These are phyloP conservation scores for Suhomyces coccinellae DNA, from an alignment of 1,139 yeast genomes.

Conservation along the genomic window DNA sequence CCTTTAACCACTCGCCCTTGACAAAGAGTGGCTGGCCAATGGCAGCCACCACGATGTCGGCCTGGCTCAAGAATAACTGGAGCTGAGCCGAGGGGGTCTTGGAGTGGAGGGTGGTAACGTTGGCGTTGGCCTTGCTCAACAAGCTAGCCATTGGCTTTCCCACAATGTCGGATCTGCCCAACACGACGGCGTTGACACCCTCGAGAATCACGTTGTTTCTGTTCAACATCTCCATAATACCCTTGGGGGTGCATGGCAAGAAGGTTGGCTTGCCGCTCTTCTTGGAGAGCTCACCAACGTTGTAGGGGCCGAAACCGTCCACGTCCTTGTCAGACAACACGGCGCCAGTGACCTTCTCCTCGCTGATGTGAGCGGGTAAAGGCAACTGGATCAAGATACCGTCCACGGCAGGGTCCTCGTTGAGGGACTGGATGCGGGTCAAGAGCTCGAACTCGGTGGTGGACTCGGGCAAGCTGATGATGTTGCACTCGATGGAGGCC, in stretches of 20 bases:
- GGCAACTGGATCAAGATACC: slow-evolving; percentile 94
- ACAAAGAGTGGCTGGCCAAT: slow-evolving; percentile 73
- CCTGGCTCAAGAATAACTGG: slow-evolving; percentile 57
- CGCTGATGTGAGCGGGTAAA: slow-evolving; percentile 79
- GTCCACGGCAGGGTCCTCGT: slow-evolving; percentile 68
- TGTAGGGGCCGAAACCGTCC: slow-evolving; percentile 90
- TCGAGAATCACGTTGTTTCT: slow-evolving; percentile 59
- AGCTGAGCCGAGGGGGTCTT: slow-evolving; percentile 60
- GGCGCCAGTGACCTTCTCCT: slow-evolving; percentile 72
- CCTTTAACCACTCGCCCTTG: slow-evolving; percentile 70
- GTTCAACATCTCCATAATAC: slow-evolving; percentile 76
- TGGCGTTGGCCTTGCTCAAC: slow-evolving; percentile 69
- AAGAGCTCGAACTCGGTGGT: slow-evolving; percentile 61
- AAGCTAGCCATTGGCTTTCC: slow-evolving; percentile 79
- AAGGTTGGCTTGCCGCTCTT: slow-evolving; percentile 83
- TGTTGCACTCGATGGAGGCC: slow-evolving; percentile 72
- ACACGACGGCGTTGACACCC: slow-evolving; percentile 78
- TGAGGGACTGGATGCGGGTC: slow-evolving; percentile 58
- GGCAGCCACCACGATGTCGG: slow-evolving; percentile 77
- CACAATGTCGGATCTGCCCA: slow-evolving; percentile 81
- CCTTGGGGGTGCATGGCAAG: slow-evolving; percentile 96
- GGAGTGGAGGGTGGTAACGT: slow-evolving; percentile 81
- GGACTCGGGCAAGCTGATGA: slow-evolving; percentile 65
- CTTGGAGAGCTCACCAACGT: slow-evolving; percentile 90
- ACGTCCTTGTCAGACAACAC: slow-evolving; percentile 85